These are phyloP conservation scores for Linnemannia elongata DNA, from an alignment of 192 early-diverging fungal species.

Conservation along the genomic window DNA sequence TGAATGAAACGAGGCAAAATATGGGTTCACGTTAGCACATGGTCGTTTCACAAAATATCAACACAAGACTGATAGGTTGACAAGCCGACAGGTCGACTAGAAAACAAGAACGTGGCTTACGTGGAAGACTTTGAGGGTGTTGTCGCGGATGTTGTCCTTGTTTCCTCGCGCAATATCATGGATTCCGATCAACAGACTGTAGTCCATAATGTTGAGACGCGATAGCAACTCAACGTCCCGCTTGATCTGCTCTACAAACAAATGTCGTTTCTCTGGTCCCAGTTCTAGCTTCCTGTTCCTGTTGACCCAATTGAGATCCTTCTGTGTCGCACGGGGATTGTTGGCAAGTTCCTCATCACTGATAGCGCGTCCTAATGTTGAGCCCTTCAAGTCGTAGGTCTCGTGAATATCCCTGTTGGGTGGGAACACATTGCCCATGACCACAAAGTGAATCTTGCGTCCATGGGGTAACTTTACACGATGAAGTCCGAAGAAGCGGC, in stretches of 20 bases:
- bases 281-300: conserved; percentile 77
- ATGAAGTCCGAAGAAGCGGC: conserved; percentile 94
- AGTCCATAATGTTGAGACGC: conserved; percentile 95
- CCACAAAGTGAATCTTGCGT: conserved; percentile 96
- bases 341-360: conserved; percentile 77
- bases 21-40: neutral
- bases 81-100: neutral
- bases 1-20: neutral
- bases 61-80: neutral
- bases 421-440: conserved; percentile 98
- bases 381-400: conserved; percentile 96
- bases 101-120: conserved; percentile 9
- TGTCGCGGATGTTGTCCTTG: conserved; percentile 88
- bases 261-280: conserved; percentile 79
- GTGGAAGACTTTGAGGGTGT: conserved; percentile 84
- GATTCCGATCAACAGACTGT: conserved; percentile 92
- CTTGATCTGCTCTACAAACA: conserved; percentile 87
- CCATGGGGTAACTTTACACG: conserved; percentile 93
- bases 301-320: conserved; percentile 95
- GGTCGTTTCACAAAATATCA: neutral
- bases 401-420: conserved; percentile 96
- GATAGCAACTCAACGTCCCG: conserved; percentile 83
- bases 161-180: conserved; percentile 91
- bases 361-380: conserved; percentile 84
- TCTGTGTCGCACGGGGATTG: conserved; percentile 89